Conservation (phyloP, 169 alveolate species). For the Cryptosporidium baileyi region DNA sequence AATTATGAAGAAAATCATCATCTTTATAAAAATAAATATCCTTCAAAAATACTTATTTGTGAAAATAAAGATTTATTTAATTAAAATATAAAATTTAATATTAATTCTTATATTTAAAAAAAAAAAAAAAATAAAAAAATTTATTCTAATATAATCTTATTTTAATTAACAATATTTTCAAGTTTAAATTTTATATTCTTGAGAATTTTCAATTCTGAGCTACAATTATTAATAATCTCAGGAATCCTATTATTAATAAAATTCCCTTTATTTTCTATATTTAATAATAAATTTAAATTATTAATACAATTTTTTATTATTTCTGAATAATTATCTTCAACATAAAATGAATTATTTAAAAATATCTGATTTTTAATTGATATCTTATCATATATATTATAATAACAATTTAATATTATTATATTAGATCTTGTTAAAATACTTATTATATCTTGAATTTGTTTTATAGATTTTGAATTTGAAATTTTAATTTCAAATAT, state of each 20-base stretch:
- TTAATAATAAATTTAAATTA: not conserved
- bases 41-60: not conserved
- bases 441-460: not conserved
- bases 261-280: not conserved
- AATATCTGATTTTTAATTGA: not conserved
- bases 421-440: conserved; percentile 5
- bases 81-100: not conserved
- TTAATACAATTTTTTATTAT: conserved; percentile 5
- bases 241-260: not conserved
- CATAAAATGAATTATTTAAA: not conserved
- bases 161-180: conserved; percentile 8
- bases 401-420: not conserved
- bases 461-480: not conserved
- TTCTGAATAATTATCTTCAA: conserved; percentile 28
- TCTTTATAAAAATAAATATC: not conserved
- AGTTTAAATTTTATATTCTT: not conserved
- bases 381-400: not conserved
- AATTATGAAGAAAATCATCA: not conserved
- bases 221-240: not conserved
- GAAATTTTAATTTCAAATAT: not conserved
- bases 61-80: not conserved
- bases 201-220: conserved; percentile 27
- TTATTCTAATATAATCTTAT: not conserved
- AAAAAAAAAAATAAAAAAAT: not conserved
- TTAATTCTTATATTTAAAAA: too few relatives aligned